Percentiles rank a stretch among this genome's conserved stretches.
These are phyloP conservation scores for Neurospora sp. DNA, from an alignment of 495 filamentous ascomycete species.

Conservation along the genomic window DNA sequence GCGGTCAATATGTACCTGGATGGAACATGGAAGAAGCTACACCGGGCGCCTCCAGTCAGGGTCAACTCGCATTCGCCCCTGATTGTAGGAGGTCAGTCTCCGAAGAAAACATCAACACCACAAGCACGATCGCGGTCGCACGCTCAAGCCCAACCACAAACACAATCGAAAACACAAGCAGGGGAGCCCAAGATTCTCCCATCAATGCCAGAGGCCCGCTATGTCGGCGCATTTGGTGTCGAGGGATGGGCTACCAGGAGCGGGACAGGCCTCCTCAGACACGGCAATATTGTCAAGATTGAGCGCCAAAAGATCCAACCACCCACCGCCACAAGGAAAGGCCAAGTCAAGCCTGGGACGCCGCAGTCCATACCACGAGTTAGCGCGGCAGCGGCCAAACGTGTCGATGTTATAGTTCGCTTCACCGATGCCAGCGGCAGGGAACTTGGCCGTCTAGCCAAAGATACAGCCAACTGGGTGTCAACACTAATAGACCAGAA, in stretches of 20 bases:
- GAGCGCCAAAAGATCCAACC: slow-evolving; percentile 71
- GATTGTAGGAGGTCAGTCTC: neutral
- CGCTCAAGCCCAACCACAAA: neutral
- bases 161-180: neutral
- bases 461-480: slow-evolving; percentile 88
- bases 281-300: slow-evolving; percentile 71
- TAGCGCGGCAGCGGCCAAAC: slow-evolving; percentile 42
- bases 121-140: slow-evolving; percentile 1
- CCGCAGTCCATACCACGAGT: slow-evolving; percentile 19
- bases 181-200: neutral
- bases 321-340: slow-evolving; percentile 42
- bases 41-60: slow-evolving; percentile 8
- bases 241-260: slow-evolving; percentile 89
- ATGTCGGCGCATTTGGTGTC: slow-evolving; percentile 86
- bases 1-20: slow-evolving; percentile 86
- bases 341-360: slow-evolving; percentile 28
- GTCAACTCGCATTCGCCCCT: neutral
- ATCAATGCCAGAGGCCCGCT: slow-evolving; percentile 55
- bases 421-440: slow-evolving; percentile 74
- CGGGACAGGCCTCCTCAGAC: slow-evolving; percentile 58
- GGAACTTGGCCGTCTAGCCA: slow-evolving; percentile 82
- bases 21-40: slow-evolving; percentile 69
- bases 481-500: slow-evolving; percentile 88
- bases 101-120: neutral
- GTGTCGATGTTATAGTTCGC: slow-evolving; percentile 78